These are phyloP conservation scores for Trypanosomatidae sp. DNA, from an alignment of 208 protist genomes.

Conservation along the genomic window DNA sequence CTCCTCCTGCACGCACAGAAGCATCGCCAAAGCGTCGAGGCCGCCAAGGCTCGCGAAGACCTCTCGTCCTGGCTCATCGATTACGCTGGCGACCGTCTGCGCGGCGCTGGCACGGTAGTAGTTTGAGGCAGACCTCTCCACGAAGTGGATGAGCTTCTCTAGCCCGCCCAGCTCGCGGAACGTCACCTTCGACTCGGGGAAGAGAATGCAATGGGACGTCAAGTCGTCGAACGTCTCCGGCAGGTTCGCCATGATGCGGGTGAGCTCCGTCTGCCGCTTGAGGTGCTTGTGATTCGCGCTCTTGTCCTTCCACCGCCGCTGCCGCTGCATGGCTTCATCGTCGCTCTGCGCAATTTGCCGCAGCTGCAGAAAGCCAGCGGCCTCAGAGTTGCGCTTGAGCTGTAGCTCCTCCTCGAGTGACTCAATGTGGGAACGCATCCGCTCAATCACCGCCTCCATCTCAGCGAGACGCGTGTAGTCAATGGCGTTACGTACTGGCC, in stretches of 20 bases:
- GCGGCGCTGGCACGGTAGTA: conserved; percentile 88
- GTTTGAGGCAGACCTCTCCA: conserved; percentile 76
- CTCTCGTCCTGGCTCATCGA: conserved; percentile 81
- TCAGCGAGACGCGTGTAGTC: conserved; percentile 91
- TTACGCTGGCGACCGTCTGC: conserved; percentile 86
- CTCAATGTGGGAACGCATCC: conserved; percentile 87
- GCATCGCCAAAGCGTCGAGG: conserved; percentile 64
- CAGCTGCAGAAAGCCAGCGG: conserved; percentile 80
- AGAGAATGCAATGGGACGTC: conserved; percentile 90
- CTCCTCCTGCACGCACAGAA: conserved; percentile 87
- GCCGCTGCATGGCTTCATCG: conserved; percentile 19
- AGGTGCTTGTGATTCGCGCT: conserved; percentile 41
- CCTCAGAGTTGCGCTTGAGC: conserved; percentile 56
- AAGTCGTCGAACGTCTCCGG: conserved; percentile 92
- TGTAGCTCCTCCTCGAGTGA: conserved; percentile 79
- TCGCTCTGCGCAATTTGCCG: conserved; percentile 65
- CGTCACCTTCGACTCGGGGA: conserved; percentile 75
- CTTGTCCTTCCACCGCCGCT: conserved; percentile 19
- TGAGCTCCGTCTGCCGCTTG: conserved; percentile 87
- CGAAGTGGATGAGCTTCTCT: conserved; percentile 79
- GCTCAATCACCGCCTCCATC: conserved; percentile 94
- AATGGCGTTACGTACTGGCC: conserved; percentile 88
- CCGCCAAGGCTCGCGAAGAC: conserved; percentile 63
- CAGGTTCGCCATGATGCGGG: conserved; percentile 86
- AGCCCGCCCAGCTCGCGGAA: conserved; percentile 86